A percentile compares a stretch with the other conserved stretches of the same genome.
These are phyloP conservation scores for Pythium pectinolyticum DNA, from an alignment of 352 stramenopile species.

Conservation along the genomic window DNA sequence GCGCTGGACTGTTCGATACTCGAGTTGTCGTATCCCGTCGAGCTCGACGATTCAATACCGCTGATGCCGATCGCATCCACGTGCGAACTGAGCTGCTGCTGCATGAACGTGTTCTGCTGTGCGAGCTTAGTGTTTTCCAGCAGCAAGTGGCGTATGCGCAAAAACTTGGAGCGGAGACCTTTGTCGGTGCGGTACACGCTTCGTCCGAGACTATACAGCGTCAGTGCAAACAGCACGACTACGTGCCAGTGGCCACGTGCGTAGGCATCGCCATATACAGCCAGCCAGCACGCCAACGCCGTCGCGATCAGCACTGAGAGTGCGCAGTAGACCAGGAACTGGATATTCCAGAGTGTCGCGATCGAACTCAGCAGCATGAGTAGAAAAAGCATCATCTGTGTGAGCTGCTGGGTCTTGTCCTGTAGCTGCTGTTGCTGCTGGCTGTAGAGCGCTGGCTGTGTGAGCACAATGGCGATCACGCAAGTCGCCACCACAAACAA, in stretches of 20 bases:
- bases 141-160: conserved; percentile 54
- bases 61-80: conserved; percentile 57
- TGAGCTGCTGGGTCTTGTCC: conserved; percentile 36
- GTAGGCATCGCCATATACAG: conserved; percentile 18
- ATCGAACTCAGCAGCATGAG: conserved; percentile 49
- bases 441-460: conserved; percentile 33
- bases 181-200: conserved; percentile 46
- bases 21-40: not conserved
- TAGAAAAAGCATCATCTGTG: conserved; percentile 53
- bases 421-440: conserved; percentile 4
- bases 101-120: conserved; percentile 64
- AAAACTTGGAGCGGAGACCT: conserved; percentile 46
- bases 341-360: conserved; percentile 55
- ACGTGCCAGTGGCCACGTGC: conserved; percentile 52
- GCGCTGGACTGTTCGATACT: conserved; percentile 19
- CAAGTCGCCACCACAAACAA: conserved; percentile 33
- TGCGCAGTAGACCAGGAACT: conserved; percentile 47
- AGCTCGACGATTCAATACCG: conserved; percentile 23
- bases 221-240: conserved; percentile 40
- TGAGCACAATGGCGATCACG: conserved; percentile 44
- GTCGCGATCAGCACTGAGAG: conserved; percentile 32
- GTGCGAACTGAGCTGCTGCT: conserved; percentile 62
- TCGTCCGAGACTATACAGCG: conserved; percentile 39
- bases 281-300: conserved; percentile 38
- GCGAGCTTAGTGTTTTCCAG: conserved; percentile 64